phyloP scores from a whole-genome alignment of 2,329 filamentous ascomycete genomes.

The Diplodia intermedia region DNA sequence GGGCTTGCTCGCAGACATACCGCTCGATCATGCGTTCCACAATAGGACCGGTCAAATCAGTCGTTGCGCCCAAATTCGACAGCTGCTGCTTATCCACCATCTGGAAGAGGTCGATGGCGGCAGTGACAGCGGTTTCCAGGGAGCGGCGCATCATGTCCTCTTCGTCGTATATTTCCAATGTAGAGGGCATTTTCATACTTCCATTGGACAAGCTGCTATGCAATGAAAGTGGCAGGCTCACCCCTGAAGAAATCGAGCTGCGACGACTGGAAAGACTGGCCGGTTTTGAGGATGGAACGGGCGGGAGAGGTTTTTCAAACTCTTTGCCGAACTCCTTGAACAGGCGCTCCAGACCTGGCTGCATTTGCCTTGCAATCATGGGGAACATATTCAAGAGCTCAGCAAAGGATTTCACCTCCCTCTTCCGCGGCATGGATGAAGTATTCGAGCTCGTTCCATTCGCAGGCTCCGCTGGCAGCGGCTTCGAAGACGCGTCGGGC shows the following conservation, averaged over 20 bases:
- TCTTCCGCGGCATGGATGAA: conserved; percentile 70
- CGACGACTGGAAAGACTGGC: conserved; percentile 45
- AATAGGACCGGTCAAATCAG: conserved; percentile 87
- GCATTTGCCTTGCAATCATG: conserved; percentile 96
- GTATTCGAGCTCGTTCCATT: conserved; percentile 38
- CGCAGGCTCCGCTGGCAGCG: conserved; percentile 38
- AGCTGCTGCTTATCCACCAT: conserved; percentile 94
- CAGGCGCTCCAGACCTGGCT: conserved; percentile 83
- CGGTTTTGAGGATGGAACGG: conserved; percentile 61
- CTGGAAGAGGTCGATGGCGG: conserved; percentile 94
- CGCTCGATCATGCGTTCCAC: conserved; percentile 95
- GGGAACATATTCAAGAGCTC: conserved; percentile 92
- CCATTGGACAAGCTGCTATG: conserved; percentile 49
- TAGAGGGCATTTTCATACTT: conserved; percentile 43
- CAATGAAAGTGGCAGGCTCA: conserved; percentile 46
- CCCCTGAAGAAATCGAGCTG: conserved; percentile 46
- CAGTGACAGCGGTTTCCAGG: conserved; percentile 88
- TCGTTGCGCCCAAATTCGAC: conserved; percentile 88
- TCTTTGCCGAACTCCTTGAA: conserved; percentile 89
- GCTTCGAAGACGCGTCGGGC: conserved; percentile 51
- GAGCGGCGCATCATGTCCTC: conserved; percentile 89
- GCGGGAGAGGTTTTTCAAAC: conserved; percentile 83
- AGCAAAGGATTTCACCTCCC: conserved; percentile 88
- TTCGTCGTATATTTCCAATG: conserved; percentile 79
- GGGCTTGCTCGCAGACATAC: conserved; percentile 91